Evolutionary conservation across 2,329 filamentous ascomycete genomes (phyloP).

Genomic region (Fusarium armeniacum): DNA sequence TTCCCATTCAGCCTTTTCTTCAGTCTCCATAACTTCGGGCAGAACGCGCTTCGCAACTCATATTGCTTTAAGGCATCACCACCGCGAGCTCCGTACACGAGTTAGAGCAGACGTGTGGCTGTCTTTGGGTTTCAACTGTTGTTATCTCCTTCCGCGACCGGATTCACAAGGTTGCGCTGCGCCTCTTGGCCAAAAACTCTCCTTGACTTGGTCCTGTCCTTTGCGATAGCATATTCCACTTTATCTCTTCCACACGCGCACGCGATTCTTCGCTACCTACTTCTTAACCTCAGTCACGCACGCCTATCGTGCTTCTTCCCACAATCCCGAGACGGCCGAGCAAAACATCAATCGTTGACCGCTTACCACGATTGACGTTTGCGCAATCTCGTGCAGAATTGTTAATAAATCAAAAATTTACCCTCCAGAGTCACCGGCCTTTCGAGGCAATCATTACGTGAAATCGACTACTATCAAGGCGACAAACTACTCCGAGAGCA

Average conservation of each 20-base stretch:
- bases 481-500: constrained; percentile 29
- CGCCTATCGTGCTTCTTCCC: constrained; percentile 8
- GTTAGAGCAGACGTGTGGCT: constrained; percentile 26
- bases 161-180: constrained; percentile 32
- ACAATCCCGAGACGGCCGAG: constrained; percentile 19
- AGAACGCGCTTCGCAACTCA: constrained; percentile 36
- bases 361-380: constrained; percentile 29
- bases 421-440: constrained; percentile 1
- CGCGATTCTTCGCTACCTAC: constrained; percentile 7
- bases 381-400: constrained; percentile 21
- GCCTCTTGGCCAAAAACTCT: constrained; percentile 23
- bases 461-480: constrained; percentile 13
- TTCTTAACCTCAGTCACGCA: constrained; percentile 1
- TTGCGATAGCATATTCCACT: constrained; percentile 29
- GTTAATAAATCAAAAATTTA: constrained; percentile 23
- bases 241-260: constrained; percentile 11
- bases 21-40: constrained; percentile 10
- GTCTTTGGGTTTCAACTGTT: constrained; percentile 3
- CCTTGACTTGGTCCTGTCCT: constrained; percentile 8
- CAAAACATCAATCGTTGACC: constrained; percentile 18
- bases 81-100: constrained; percentile 34
- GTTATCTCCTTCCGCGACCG: constrained; percentile 16
- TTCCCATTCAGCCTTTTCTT: constrained; percentile 23
- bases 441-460: constrained; percentile 9
- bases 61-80: constrained; percentile 33